Evolutionary conservation across 352 stramenopile species (phyloP).

Genomic region (Phytophthora rubi): DNA sequence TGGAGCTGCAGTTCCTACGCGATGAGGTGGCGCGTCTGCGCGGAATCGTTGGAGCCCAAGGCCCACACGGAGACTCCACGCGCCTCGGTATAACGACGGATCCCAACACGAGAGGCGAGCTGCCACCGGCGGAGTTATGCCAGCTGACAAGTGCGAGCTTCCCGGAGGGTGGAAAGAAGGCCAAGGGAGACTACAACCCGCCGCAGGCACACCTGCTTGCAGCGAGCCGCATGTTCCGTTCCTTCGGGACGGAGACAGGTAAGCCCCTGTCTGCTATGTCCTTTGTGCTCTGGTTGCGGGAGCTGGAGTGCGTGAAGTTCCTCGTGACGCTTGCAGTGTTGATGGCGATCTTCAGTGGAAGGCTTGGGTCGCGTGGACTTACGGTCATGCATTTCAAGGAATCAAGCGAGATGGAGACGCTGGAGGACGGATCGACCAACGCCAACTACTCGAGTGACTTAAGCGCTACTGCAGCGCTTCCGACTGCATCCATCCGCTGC

Average conservation of each 20-base stretch:
- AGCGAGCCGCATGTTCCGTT: background rate
- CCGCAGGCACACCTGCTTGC: background rate
- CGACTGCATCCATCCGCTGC: no score
- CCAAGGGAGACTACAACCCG: conserved; percentile 1
- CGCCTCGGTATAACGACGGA: background rate
- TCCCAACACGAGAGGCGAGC: background rate
- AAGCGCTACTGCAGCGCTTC: no score
- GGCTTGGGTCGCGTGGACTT: no score
- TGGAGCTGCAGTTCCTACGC: background rate
- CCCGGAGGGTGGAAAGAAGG: background rate
- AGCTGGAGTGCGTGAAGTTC: background rate
- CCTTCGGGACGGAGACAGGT: background rate
- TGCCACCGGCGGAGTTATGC: background rate
- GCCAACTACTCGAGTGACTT: no score
- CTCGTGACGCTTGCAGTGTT: no score
- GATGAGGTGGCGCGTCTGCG: background rate
- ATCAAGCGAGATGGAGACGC: no score
- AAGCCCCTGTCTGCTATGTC: background rate
- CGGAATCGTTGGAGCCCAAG: background rate
- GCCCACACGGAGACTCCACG: background rate
- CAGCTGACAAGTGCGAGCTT: background rate
- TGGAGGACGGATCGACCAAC: no score
- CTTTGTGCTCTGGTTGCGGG: background rate
- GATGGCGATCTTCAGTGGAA: no score
- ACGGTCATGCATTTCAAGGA: no score